These are phyloP conservation scores for Trichodelitschia bisporula DNA, from an alignment of 495 filamentous ascomycete species.

Conservation along the genomic window DNA sequence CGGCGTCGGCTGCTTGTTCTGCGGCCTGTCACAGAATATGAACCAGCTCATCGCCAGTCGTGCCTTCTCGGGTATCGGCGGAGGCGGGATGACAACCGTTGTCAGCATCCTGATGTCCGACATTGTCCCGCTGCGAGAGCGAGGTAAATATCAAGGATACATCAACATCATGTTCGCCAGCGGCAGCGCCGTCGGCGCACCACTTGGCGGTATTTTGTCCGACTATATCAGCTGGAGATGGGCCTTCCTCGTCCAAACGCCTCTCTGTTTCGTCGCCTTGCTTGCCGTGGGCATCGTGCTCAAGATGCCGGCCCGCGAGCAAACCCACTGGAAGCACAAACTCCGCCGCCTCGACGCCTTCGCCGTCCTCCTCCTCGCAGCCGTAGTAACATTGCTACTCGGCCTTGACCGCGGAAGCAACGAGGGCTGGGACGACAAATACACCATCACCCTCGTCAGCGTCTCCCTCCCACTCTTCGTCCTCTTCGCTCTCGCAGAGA, in stretches of 20 bases:
- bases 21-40: conserved; percentile 47
- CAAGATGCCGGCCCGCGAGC: conserved; percentile 30
- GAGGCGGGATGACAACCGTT: conserved; percentile 67
- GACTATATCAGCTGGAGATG: conserved; percentile 69
- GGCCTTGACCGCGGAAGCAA: conserved; percentile 64
- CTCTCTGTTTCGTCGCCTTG: conserved; percentile 43
- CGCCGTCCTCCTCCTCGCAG: conserved; percentile 37
- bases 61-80: conserved; percentile 54
- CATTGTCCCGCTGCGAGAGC: conserved; percentile 46
- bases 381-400: conserved; percentile 46
- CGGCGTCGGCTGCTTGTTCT: conserved; percentile 45
- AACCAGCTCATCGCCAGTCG: conserved; percentile 41
- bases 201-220: conserved; percentile 48
- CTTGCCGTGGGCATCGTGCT: conserved; percentile 35
- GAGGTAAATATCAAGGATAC: conserved; percentile 63
- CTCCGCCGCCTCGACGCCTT: conserved; percentile 53
- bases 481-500: conserved; percentile 46
- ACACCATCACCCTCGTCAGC: conserved; percentile 33
- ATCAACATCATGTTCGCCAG: conserved; percentile 56
- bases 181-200: conserved; percentile 47
- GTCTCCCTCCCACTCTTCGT: conserved; percentile 35
- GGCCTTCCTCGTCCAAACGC: conserved; percentile 50
- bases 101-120: conserved; percentile 59
- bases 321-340: conserved; percentile 34
- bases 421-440: conserved; percentile 33